Conservation (phyloP, 805 yeast genomes). For the Saturnispora gosingensis region DNA sequence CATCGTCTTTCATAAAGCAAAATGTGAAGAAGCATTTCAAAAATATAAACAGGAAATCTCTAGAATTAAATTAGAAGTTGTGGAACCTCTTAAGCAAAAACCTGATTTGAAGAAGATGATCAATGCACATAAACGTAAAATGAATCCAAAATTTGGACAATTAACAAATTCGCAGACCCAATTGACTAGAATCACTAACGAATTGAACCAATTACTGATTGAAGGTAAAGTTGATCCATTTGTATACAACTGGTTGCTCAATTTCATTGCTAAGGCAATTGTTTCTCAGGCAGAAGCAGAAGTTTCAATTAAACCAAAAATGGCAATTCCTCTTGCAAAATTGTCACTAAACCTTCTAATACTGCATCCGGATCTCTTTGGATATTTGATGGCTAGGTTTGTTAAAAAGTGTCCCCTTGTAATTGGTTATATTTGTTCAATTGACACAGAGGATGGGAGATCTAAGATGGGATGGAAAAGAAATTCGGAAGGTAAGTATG, state of each 20-base stretch:
- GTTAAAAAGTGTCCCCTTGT: conserved; percentile 86
- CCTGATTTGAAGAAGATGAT: conserved; percentile 40
- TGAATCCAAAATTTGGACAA: conserved; percentile 89
- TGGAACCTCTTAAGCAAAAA: conserved; percentile 38
- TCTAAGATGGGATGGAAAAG: conserved; percentile 82
- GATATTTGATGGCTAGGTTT: conserved; percentile 63
- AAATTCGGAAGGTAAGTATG: conserved; percentile 38
- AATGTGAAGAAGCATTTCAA: conserved; percentile 35
- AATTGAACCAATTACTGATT: conserved; percentile 40
- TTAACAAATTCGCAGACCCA: conserved; percentile 65
- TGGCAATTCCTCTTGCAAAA: conserved; percentile 72
- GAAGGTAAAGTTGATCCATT: conserved; percentile 40
- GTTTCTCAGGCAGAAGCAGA: conserved; percentile 92
- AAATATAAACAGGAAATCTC: conserved; percentile 43
- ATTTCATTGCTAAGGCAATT: conserved; percentile 75
- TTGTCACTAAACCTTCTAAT: conserved; percentile 48
- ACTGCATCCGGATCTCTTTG: conserved; percentile 40
- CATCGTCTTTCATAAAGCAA: conserved; percentile 23
- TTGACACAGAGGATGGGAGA: conserved; percentile 78
- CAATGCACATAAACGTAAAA: conserved; percentile 57
- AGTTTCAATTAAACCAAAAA: conserved; percentile 65
- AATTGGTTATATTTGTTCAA: conserved; percentile 68
- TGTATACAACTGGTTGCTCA: conserved; percentile 65
- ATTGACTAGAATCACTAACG: conserved; percentile 40
- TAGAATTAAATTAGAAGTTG: conserved; percentile 52